Evolutionary conservation across 2,329 filamentous ascomycete species (phyloP).

Genomic region (Hymenotorrendiella dingleyae): DNA sequence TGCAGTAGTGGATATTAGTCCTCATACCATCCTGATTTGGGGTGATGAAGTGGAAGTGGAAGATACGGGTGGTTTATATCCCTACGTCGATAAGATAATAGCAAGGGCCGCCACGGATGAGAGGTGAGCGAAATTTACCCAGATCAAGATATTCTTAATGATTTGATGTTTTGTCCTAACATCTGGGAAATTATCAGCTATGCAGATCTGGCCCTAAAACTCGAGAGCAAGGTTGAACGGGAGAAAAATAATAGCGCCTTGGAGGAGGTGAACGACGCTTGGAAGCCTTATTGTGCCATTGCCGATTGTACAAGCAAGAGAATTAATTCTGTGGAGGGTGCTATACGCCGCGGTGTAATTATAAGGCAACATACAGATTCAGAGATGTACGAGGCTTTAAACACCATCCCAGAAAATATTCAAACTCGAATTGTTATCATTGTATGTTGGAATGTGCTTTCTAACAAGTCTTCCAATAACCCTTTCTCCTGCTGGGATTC

Average conservation of each 20-base stretch:
- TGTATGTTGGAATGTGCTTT: not conserved
- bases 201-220: not conserved
- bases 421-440: not conserved
- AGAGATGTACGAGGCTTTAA: not conserved
- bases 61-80: not conserved
- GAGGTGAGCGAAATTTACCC: no score
- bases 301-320: not conserved
- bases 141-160: no score
- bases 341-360: no score
- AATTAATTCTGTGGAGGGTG: not conserved
- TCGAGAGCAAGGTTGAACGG: not conserved
- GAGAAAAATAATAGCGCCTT: not conserved
- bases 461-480: not conserved
- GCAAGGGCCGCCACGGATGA: not conserved
- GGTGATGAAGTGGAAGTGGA: no score
- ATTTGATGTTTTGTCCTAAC: no score
- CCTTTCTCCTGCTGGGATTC: no score
- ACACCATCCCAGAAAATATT: not conserved
- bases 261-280: not conserved
- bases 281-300: not conserved
- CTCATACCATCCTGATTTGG: no score
- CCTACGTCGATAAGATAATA: not conserved
- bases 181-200: not conserved
- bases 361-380: no score
- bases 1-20: no score